These are phyloP conservation scores for Zea mays DNA, from an alignment of 176 grass and related monocot genomes.

Conservation along the genomic window DNA sequence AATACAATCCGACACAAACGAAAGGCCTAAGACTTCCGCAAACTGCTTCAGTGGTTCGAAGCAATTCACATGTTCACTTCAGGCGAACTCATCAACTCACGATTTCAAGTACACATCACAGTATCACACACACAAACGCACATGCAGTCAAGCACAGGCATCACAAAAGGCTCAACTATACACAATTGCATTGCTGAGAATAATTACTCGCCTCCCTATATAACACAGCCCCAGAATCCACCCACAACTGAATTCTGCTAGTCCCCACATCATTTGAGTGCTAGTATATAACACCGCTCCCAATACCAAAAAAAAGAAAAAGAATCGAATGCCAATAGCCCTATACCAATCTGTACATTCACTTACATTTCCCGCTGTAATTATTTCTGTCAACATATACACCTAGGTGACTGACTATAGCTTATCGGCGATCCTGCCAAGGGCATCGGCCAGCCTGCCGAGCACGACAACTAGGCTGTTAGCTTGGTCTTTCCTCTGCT, in stretches of 20 bases:
- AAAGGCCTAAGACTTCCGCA: too few relatives aligned
- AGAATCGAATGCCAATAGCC: constrained; percentile 50
- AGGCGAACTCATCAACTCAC: too few relatives aligned
- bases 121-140: neutral
- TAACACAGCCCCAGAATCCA: neutral
- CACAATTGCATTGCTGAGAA: constrained; percentile 29
- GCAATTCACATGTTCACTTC: too few relatives aligned
- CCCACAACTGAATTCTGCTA: constrained; percentile 11
- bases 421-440: constrained; percentile 91
- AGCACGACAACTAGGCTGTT: constrained; percentile 69
- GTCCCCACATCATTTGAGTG: constrained; percentile 32
- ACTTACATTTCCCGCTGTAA: constrained; percentile 9
- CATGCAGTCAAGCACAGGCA: neutral
- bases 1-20: too few relatives aligned
- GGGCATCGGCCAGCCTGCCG: constrained; percentile 78
- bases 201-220: neutral
- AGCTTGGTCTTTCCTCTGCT: constrained; percentile 74
- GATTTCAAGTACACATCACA: neutral
- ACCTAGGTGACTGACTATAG: constrained; percentile 53
- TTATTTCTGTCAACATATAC: constrained; percentile 36
- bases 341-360: constrained; percentile 63
- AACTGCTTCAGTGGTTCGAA: too few relatives aligned
- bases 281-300: constrained; percentile 37
- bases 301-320: constrained; percentile 32
- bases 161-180: constrained; percentile 14